A percentile compares a stretch with the other conserved stretches of the same genome.
Conservation (phyloP, 1,139 yeast genomes). For the Yarrowia galli region DNA sequence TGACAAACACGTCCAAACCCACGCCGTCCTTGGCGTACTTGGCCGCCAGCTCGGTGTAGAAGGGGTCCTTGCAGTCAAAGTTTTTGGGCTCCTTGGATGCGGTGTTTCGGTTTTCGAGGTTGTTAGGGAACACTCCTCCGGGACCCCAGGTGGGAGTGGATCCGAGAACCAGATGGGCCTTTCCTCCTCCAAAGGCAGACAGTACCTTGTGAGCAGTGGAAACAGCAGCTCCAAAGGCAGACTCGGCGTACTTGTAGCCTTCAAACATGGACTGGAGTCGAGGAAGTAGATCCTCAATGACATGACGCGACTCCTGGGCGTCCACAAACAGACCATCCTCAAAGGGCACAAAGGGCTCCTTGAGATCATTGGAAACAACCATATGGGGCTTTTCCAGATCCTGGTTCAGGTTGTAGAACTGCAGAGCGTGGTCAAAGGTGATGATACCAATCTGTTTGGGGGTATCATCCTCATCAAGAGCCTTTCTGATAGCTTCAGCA, state of each 20-base stretch:
- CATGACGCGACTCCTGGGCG: constrained; percentile 67
- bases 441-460: constrained; percentile 68
- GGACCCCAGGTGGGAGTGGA: constrained; percentile 84
- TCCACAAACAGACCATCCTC: constrained; percentile 80
- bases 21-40: constrained; percentile 66
- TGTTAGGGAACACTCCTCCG: constrained; percentile 71
- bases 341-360: constrained; percentile 84
- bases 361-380: constrained; percentile 72
- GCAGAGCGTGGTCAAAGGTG: constrained; percentile 76
- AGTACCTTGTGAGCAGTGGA: constrained; percentile 73
- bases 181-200: constrained; percentile 75
- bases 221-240: constrained; percentile 82
- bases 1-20: constrained; percentile 79
- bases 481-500: constrained; percentile 74
- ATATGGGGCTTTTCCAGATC: constrained; percentile 67
- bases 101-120: constrained; percentile 41
- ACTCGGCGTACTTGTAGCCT: constrained; percentile 63
- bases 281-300: constrained; percentile 72
- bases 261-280: constrained; percentile 61
- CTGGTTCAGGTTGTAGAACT: constrained; percentile 73
- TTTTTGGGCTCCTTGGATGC: constrained; percentile 53
- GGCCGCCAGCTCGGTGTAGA: constrained; percentile 66
- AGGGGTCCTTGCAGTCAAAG: constrained; percentile 67
- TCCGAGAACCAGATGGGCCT: constrained; percentile 72
- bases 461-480: constrained; percentile 54